Base-by-base conservation (phyloP, 2,329 filamentous ascomycete species). In the Fusarium concolor region DNA sequence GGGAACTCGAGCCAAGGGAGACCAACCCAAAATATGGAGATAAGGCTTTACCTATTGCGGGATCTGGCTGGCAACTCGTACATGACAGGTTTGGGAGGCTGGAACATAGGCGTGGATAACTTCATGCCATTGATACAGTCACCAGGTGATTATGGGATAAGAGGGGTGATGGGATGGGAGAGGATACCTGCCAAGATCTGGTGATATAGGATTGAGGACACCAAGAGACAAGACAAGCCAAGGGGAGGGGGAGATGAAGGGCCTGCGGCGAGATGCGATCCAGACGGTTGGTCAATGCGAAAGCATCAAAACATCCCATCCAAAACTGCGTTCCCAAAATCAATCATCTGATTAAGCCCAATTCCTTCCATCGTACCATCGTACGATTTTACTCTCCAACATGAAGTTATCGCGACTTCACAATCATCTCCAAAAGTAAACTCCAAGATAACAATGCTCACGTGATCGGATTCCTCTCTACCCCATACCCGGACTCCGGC, bases 41-140 rank as follows among this genome's bases (percentile, higher is more conserved):
- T 68, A 68, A 66, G 65, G 18, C 65, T 58, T 69, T 62, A 18
- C 65, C 61, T 43, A 31, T 66, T 68, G 18, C 50, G 61, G 65
- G 26, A 66, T 65, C 33, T 39, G 51, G 52, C 31, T 43, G 41
- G 65, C 65, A 68, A 68, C 56, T 62, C 66, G 61, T 68, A 69
- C 65, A 68, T 68, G 65, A 62, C 45, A 49, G 65, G 49, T 61
- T 64, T 44, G 22, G 44, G 46, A 65, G 60, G 53, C 46, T 65
- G 60, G 61, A 35, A 38, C 37, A 24, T 45, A 46, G 47, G 46
- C 54, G 35, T 61, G 61, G 61, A 65, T 65, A 61, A 35, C 54
- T 33, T 63, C 60, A 63, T 46, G 28, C 39, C n/a, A 6, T 24
- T 24, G 22, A 24, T 26, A 35, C 42, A 62, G 22, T 24, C 20